Base-by-base conservation (phyloP, 768 basidiomycete genomes). In the Pleurotus cornucopiae region DNA sequence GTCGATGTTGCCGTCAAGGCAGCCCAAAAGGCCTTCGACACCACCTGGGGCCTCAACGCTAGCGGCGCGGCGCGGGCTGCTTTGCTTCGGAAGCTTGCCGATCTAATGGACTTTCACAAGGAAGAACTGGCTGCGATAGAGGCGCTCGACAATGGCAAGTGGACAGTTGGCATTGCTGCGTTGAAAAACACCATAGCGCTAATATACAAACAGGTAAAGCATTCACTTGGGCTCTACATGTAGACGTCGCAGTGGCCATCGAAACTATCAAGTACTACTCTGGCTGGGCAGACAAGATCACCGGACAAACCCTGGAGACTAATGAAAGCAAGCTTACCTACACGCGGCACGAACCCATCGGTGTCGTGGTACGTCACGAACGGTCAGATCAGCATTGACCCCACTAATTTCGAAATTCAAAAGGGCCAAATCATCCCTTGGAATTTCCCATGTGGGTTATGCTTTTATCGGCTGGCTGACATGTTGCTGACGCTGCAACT, bases 111-210 rank as follows among this genome's bases (percentile, higher is more conserved):
- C 60, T 56, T 67, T 37, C 64, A 88, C 67, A 61, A 64, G 2
- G 84, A 87, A 40, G 76, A 79, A 57, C 75, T 89, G 49, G 78
- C 84, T 5, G 85, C 85, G 3, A 67, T 90, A 49, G 88, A 90
- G 70, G 71, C 83, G 16, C 70, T 86, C 54, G 83, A 89, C 67
- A 86, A 86, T 58, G 78, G 78, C 81, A 6, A 48, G 70, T 69
- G 44, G 58, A 57, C 23, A 25, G 0, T 25, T 5, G 23, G 5
- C 23, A 11, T 26, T 46, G 21, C 39, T 39, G 46, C 25, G 25
- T 20, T 39, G 41, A 2, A 16, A 62, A 20, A 63, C 37, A 40
- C 49, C 39, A 41, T 20, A 20, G 20, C 18, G 62, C 37, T 3
- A 34, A 23, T 34, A 26, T 7, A 4, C 6, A 11, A 47, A n/a